Evolutionary conservation across 1,284 basidiomycete genomes (phyloP), one percentile per base, ranked within the genome.

Genomic region (Microbotryomycetes sp.): DNA sequence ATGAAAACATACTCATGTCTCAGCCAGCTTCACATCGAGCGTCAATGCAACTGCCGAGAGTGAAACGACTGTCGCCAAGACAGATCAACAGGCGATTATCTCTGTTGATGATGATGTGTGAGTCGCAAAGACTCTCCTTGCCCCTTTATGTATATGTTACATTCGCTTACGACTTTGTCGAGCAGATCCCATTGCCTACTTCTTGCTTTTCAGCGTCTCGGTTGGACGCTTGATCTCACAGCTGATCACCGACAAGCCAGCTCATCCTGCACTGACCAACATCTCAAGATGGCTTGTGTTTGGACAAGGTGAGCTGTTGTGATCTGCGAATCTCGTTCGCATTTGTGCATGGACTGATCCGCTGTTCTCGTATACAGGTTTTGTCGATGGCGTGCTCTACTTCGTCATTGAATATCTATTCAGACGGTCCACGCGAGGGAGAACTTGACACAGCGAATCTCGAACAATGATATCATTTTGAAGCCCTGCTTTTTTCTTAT

Each of bases 81-180:
- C 64, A 66, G 42, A 6, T 66, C 26, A 63, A 63, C 30, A 54
- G 58, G 25, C 58, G 64, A 6, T 51, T 66, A 5, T 60, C 61
- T 9, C 26, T 63, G 16, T 56, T 66, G 28, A 60, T 63, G 58
- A 31, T 49, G 42, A 23, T 58, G 7, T 66, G 54, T 56, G 42
- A 46, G 54, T 46, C n/a, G n/a, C n/a, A n/a, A n/a, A n/a, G n/a
- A n/a, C n/a, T n/a, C n/a, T n/a, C n/a, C n/a, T n/a, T n/a, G n/a
- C n/a, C n/a, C n/a, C n/a, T n/a, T n/a, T n/a, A n/a, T n/a, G n/a
- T n/a, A n/a, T n/a, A n/a, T n/a, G n/a, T n/a, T n/a, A n/a, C n/a
- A n/a, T n/a, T n/a, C 36, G 36, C 12, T 19, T 42, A 42, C 9
- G 9, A 9, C 12, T 12, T 42, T 42, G 36, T 19, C 15, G 3